A percentile compares a stretch with the other conserved stretches of the same genome.
phyloP scores from a whole-genome alignment of 306 rosid genomes.

The Geum urbanum region DNA sequence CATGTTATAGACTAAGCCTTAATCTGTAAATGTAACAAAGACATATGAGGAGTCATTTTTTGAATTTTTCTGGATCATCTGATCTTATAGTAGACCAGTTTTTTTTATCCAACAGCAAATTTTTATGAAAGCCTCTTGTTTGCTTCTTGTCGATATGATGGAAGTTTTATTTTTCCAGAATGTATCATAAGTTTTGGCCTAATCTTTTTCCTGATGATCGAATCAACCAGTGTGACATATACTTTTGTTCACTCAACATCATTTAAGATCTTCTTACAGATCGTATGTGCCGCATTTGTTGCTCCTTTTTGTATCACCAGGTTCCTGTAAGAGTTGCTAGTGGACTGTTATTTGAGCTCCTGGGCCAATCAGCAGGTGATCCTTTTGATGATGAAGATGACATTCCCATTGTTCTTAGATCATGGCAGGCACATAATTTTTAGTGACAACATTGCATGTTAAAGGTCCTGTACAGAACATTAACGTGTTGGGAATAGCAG shows the following conservation, averaged over 20 bases:
- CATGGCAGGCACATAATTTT: constrained; percentile 68
- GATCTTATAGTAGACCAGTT: too few relatives aligned
- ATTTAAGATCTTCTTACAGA: not conserved
- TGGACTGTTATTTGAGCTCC: constrained; percentile 68
- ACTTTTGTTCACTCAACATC: not conserved
- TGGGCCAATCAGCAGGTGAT: constrained; percentile 67
- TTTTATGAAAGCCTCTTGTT: too few relatives aligned
- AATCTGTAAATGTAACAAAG: not conserved
- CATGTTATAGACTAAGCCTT: not conserved
- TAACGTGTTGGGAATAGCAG: constrained; percentile 59
- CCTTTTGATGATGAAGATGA: constrained; percentile 62
- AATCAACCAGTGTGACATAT: not conserved
- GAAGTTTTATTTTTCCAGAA: too few relatives aligned
- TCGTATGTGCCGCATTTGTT: not conserved
- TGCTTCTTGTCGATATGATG: too few relatives aligned
- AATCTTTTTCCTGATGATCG: too few relatives aligned
- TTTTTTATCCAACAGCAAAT: too few relatives aligned
- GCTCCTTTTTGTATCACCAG: constrained; percentile 17
- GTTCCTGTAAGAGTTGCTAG: constrained; percentile 78
- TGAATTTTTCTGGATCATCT: too few relatives aligned
- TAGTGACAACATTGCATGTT: constrained; percentile 59
- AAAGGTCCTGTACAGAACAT: constrained; percentile 44
- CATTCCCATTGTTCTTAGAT: constrained; percentile 64
- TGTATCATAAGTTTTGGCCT: too few relatives aligned
- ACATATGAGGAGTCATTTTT: not conserved